Evolutionary conservation across 495 filamentous ascomycete species (phyloP), one percentile per base, ranked within the genome.

Genomic region (Neurospora sp.): DNA sequence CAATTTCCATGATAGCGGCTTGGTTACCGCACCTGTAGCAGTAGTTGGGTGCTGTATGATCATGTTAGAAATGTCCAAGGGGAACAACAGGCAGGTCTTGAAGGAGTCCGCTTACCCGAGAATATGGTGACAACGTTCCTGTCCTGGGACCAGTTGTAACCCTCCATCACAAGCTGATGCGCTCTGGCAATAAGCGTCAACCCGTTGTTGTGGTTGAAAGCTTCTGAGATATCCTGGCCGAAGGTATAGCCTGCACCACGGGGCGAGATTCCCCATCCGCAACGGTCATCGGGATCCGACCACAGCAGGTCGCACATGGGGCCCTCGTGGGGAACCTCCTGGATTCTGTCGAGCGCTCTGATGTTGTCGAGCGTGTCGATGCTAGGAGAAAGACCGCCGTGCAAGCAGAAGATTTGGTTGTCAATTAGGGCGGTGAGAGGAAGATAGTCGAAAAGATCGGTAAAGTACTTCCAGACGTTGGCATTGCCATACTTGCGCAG

Each of bases 401-500:
- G 96, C 71, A 99, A 90, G 85, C 96, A 99, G 90, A 99, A 99
- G 83, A 99, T 66, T 66, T 66, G 54, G 54, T 66, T 66, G 54
- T 66, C 54, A 66, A 99, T 99, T 75, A 99, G 89, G 74, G 96
- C 96, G 75, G 96, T 99, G 80, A 99, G 91, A 76, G 96, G 96
- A 48, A 99, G 93, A 84, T 94, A 99, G 85, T 99, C 96, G 86
- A 99, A 98, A 41, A 99, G 90, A 81, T 99, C 96, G 77, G 96
- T 98, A 83, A 98, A 99, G 85, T 92, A 98, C 88, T 97, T 98
- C 96, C 96, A 99, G 76, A 99, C 96, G 80, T 98, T 98, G 75
- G 96, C 96, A 81, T 97, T 98, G 83, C 94, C 94, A 79, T 98
- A 98, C 86, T 98, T 98, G 79, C 94, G 92, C 70, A 98, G 88